A percentile compares a stretch with the other conserved stretches of the same genome.
Evolutionary conservation across 75 land plant species (phyloP).

Genomic region (Pinus taeda): DNA sequence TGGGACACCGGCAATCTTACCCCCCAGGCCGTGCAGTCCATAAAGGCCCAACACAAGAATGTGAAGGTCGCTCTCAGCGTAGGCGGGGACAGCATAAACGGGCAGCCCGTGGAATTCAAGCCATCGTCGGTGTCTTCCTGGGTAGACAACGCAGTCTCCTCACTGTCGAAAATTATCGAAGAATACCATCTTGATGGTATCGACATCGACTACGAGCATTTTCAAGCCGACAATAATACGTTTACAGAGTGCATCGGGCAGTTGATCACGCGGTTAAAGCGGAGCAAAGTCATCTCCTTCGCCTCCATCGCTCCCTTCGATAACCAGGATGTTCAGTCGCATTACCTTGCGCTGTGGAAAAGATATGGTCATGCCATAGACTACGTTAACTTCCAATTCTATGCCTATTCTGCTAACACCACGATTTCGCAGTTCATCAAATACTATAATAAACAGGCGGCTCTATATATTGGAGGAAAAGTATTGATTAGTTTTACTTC

Average conservation of each 20-base stretch:
- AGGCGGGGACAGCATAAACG: constrained; percentile 11
- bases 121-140: not conserved
- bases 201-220: constrained; percentile 40
- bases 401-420: constrained; percentile 12
- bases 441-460: constrained; percentile 13
- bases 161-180: constrained; percentile 8
- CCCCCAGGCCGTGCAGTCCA: constrained; percentile 3
- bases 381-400: constrained; percentile 41
- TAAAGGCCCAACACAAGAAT: constrained; percentile 18
- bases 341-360: constrained; percentile 22
- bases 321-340: constrained; percentile 3
- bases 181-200: constrained; percentile 32
- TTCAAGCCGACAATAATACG: constrained; percentile 14
- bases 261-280: constrained; percentile 19
- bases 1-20: constrained; percentile 18
- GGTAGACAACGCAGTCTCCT: no score
- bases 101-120: not conserved
- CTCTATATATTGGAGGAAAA: constrained; percentile 25
- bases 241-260: constrained; percentile 29
- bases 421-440: constrained; percentile 16
- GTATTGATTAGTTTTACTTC: constrained; percentile 20
- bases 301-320: not conserved
- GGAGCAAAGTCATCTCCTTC: constrained; percentile 5
- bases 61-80: constrained; percentile 27
- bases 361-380: constrained; percentile 17